Base-by-base conservation (phyloP, 2,329 filamentous ascomycete genomes). In the Colletotrichum sp. region DNA sequence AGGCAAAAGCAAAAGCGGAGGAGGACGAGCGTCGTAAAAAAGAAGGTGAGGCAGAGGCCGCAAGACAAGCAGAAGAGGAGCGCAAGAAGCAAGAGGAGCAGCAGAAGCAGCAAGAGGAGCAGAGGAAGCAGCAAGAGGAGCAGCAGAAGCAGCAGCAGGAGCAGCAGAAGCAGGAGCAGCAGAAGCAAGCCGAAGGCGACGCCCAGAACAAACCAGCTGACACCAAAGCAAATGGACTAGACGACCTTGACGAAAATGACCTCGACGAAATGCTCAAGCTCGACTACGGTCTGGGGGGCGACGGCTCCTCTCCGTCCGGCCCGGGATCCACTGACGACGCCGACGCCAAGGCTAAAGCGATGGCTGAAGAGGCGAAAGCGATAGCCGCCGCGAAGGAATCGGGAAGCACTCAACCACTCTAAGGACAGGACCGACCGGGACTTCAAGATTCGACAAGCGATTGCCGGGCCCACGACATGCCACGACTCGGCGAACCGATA, bases 321-420 rank as follows among this genome's bases (percentile, higher is more conserved):
- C 24, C 24, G 36, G 32, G 49, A 67, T n/a, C 16, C 21, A 34
- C 16, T 44, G 52, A 72, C 26, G 75, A 71, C 36, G 73, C 63
- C 30, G 73, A 76, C 44, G 75, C 75, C 24, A 63, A 67, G 39
- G 71, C 71, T 7, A 71, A 75, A 44, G 75, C 60, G 12, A 71
- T 49, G 66, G 71, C 60, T 44, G 67, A 63, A 15, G 71, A 60
- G 16, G 72, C 66, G 32, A 55, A 64, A 28, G 52, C 59, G 30
- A 70, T 44, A 49, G 71, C 70, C 13, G 71, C 57, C 10, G 64
- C 28, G 21, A 44, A 69, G 57, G 44, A 34, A 44, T 26, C 13
- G 55, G 24, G 26, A 30, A 64, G 62, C 26, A 7, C 18, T 18
- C 15, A 44, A 63, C 68, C 57, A 28, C 24, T 70, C n/a, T 63